Evolutionary conservation across 257 asterid species (phyloP).

Genomic region (Rubia yunnanensis): DNA sequence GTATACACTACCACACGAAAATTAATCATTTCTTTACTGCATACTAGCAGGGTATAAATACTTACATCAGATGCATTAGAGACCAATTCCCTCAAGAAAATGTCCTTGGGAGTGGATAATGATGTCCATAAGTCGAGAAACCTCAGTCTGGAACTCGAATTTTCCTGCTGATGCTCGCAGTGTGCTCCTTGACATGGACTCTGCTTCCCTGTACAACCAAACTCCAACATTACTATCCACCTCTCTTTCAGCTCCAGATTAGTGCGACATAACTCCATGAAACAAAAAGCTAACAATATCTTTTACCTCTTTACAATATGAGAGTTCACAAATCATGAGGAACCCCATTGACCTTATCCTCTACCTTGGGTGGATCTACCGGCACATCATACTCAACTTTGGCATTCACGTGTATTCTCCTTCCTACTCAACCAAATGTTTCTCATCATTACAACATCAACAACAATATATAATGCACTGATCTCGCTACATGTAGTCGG

Average conservation of each 20-base stretch:
- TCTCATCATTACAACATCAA: not conserved
- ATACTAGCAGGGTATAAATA: not conserved
- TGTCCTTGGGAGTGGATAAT: slow-evolving; percentile 95
- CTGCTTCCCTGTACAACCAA: slow-evolving; percentile 60
- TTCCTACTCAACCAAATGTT: slow-evolving; percentile 29
- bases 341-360: slow-evolving; percentile 71
- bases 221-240: not conserved
- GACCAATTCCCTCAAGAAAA: slow-evolving; percentile 90
- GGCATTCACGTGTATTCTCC: slow-evolving; percentile 67
- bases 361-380: slow-evolving; percentile 78
- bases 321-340: slow-evolving; percentile 74
- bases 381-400: slow-evolving; percentile 56
- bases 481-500: not conserved
- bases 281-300: not conserved
- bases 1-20: not conserved
- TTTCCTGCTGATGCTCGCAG: slow-evolving; percentile 77
- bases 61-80: slow-evolving; percentile 98
- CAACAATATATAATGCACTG: too few relatives aligned
- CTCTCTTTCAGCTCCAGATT: not conserved
- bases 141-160: slow-evolving; percentile 97
- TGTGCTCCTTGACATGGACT: slow-evolving; percentile 64
- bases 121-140: slow-evolving; percentile 93
- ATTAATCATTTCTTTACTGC: not conserved
- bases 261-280: not conserved
- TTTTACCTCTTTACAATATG: slow-evolving; percentile 70